phyloP scores from a whole-genome alignment of 2,329 filamentous ascomycete species.

The Cladophialophora exuberans region DNA sequence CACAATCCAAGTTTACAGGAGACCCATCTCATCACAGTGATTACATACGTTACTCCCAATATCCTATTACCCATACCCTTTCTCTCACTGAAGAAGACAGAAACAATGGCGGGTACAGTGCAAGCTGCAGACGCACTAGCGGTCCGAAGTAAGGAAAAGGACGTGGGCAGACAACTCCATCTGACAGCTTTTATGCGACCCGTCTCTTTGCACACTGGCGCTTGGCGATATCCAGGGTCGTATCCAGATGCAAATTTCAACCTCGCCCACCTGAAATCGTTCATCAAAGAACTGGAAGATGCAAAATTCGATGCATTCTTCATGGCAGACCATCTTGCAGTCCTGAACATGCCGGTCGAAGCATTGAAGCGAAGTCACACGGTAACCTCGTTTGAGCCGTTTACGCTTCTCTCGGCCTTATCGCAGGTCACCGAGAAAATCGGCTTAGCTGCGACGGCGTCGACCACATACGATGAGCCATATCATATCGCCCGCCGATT shows the following conservation, averaged over 20 bases:
- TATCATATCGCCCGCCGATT: slow-evolving; percentile 59
- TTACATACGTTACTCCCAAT: too few relatives aligned
- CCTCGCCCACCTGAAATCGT: slow-evolving; percentile 55
- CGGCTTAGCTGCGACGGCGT: slow-evolving; percentile 58
- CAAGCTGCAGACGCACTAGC: too few relatives aligned
- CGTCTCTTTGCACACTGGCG: slow-evolving; percentile 59
- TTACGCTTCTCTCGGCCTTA: slow-evolving; percentile 56
- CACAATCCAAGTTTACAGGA: too few relatives aligned
- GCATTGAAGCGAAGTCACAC: slow-evolving; percentile 62
- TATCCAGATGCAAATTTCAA: slow-evolving; percentile 64
- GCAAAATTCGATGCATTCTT: slow-evolving; percentile 62
- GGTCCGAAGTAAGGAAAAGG: background rate
- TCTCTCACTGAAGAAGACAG: too few relatives aligned
- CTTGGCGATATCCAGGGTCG: slow-evolving; percentile 60
- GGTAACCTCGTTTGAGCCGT: slow-evolving; percentile 61
- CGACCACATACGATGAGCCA: slow-evolving; percentile 59
- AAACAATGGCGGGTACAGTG: too few relatives aligned
- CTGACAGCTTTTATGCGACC: slow-evolving; percentile 64
- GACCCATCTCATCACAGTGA: too few relatives aligned
- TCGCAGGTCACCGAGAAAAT: slow-evolving; percentile 55
- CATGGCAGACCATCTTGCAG: slow-evolving; percentile 60
- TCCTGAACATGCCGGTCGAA: slow-evolving; percentile 61
- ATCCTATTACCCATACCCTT: too few relatives aligned
- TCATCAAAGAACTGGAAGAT: slow-evolving; percentile 57
- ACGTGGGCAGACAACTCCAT: slow-evolving; percentile 44